Base-by-base conservation (phyloP, 2,329 filamentous ascomycete genomes). In the Colletotrichum sidae region DNA sequence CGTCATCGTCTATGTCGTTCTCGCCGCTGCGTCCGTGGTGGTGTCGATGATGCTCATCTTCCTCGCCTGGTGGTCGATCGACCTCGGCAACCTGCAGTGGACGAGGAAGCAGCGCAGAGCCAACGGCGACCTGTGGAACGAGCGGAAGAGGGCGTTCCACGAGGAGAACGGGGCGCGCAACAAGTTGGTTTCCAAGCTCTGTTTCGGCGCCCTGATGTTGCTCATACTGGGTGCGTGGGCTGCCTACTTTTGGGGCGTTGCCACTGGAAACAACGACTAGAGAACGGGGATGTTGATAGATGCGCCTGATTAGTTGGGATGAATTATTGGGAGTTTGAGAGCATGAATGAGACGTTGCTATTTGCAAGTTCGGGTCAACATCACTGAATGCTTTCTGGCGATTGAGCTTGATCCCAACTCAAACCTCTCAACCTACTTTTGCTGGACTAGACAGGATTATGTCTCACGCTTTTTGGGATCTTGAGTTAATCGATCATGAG, bases 171-270 rank as follows among this genome's bases (percentile, higher is more conserved):
- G 72, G 2, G 67, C 67, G 2, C 75, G 78, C 55, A 86, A 83
- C 51, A 76, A 71, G 56, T 71, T 68, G 55, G 75, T 84, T 10
- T 84, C 80, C 11, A 67, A 80, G 41, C 63, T 70, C 8, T 82
- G 81, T 61, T 85, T 88, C 55, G 72, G 68, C 1, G 72, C 74
- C 0, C 69, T 87, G 1, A 69, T 83, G 0, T 25, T 84, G 4
- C 68, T 88, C 45, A 79, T 85, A 0, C 38, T 86, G 9, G 86
- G 87, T 0, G 78, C 78, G 2, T 87, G 85, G 84, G 74, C 70
- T 8, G 86, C 84, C 0, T 89, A 88, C 71, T 87, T 89, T 66
- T 89, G 86, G 86, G 86, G 87, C 8, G 80, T 85, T 2, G 83
- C 83, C 4, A 88, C 84, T 0, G 83, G 83, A 0, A 80, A 86